phyloP scores from a whole-genome alignment of 2,329 filamentous ascomycete genomes.

The Curvularia lunata region DNA sequence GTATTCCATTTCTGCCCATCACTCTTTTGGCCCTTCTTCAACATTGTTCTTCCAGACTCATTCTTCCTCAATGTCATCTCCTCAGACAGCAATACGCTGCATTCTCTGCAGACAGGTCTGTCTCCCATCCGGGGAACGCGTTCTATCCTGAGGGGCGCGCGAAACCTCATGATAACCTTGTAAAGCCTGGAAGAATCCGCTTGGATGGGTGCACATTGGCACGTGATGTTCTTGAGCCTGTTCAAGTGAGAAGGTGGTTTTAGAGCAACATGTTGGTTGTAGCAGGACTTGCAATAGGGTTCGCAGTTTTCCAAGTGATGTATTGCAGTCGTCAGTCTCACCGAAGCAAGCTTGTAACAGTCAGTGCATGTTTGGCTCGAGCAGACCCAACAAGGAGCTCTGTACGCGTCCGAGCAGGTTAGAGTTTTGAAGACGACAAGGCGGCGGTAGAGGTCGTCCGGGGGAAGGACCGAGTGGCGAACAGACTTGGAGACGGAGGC shows the following conservation, averaged over 20 bases:
- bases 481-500: conserved; percentile 34
- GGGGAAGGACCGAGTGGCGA: conserved; percentile 31
- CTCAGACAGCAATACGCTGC: conserved; percentile 10
- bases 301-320: conserved; percentile 32
- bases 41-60: conserved; percentile 19
- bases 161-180: neutral
- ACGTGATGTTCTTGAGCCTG: conserved; percentile 8
- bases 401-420: conserved; percentile 22
- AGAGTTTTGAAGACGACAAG: conserved; percentile 28
- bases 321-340: conserved; percentile 16
- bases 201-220: conserved; percentile 23
- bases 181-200: conserved; percentile 5
- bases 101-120: conserved; percentile 24
- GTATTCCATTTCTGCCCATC: conserved; percentile 15
- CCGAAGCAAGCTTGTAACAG: conserved; percentile 14
- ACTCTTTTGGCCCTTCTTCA: conserved; percentile 18
- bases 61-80: conserved; percentile 19
- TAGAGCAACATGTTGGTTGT: conserved; percentile 12
- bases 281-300: conserved; percentile 35
- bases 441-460: conserved; percentile 22
- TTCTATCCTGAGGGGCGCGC: neutral
- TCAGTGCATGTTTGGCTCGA: conserved; percentile 28
- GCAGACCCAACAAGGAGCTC: conserved; percentile 32
- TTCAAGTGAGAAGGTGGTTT: neutral
- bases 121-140: neutral